Evolutionary conservation across 768 basidiomycete genomes (phyloP).

Genomic region (Thelephora ganbajun): DNA sequence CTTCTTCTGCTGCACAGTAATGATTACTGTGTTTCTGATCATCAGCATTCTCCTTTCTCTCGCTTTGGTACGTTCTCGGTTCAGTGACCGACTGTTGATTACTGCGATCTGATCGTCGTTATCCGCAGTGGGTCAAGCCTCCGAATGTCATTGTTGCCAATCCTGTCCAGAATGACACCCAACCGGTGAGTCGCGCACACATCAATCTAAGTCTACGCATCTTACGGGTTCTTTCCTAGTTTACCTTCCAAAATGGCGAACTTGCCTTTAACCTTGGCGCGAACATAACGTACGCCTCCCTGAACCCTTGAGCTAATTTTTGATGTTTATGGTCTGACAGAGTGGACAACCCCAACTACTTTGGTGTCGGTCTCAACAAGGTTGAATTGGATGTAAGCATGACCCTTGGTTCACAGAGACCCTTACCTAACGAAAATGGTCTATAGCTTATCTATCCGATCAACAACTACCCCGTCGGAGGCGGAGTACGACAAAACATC

Average conservation of each 20-base stretch:
- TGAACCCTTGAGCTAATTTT: conserved; percentile 2
- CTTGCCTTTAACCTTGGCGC: conserved; percentile 47
- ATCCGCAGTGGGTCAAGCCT: conserved; percentile 58
- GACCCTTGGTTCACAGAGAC: neutral
- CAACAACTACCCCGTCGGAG: conserved; percentile 53
- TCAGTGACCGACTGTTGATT: neutral
- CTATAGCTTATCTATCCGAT: conserved; percentile 63
- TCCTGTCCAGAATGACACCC: conserved; percentile 23
- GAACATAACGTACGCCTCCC: conserved; percentile 43
- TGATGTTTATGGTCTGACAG: conserved; percentile 22
- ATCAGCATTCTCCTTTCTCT: conserved; percentile 53
- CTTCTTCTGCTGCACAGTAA: conserved; percentile 64
- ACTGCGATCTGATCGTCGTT: neutral
- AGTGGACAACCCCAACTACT: conserved; percentile 74
- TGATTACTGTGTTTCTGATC: conserved; percentile 51
- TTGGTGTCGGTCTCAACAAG: conserved; percentile 48
- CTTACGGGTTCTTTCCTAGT: conserved; percentile 10
- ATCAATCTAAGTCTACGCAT: conserved; percentile 1
- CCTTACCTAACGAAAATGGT: neutral
- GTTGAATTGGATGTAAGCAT: conserved; percentile 44
- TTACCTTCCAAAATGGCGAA: conserved; percentile 21
- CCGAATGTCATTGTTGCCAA: conserved; percentile 49
- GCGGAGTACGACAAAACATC: conserved; percentile 34
- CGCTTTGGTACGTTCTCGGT: conserved; percentile 27
- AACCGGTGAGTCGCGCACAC: conserved; percentile 32